Conservation (phyloP, 2,329 filamentous ascomycete genomes). For the Neofusicoccum ribis region DNA sequence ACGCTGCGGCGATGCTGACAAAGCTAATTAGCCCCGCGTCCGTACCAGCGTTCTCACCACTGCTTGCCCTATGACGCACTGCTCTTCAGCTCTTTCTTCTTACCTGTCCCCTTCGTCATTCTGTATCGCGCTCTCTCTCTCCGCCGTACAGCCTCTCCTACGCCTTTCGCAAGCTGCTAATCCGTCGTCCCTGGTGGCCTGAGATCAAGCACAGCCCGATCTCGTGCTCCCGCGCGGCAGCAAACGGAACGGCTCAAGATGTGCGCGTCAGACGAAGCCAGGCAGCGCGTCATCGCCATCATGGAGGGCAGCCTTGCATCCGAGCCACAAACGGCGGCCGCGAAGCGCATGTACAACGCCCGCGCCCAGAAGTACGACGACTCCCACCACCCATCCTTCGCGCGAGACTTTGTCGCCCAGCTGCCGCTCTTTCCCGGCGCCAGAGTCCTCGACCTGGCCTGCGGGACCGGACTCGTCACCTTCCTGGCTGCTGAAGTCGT, state of each 20-base stretch:
- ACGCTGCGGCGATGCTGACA: neutral
- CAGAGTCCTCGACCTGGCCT: constrained; percentile 47
- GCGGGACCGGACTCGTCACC: constrained; percentile 47
- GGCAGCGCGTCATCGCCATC: constrained; percentile 1
- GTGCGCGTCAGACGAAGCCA: neutral
- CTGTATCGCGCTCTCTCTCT: neutral
- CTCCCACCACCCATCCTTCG: constrained; percentile 44
- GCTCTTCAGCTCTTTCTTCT: neutral
- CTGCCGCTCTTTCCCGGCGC: constrained; percentile 38
- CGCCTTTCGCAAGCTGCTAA: neutral
- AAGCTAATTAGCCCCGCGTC: neutral
- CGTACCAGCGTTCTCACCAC: neutral
- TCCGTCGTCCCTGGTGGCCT: neutral
- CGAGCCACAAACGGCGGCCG: constrained; percentile 18
- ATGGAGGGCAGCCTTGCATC: constrained; percentile 1
- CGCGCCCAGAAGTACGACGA: constrained; percentile 41
- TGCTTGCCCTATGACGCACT: neutral
- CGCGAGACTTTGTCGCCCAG: constrained; percentile 38
- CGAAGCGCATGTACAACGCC: constrained; percentile 37
- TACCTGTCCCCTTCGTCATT: neutral
- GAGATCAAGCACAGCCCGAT: neutral
- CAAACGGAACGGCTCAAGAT: neutral
- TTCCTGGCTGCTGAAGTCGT: constrained; percentile 42
- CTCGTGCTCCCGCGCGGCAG: neutral
- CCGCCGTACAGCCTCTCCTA: neutral